A percentile compares a stretch with the other conserved stretches of the same genome.
Evolutionary conservation across 768 basidiomycete species (phyloP).

Genomic region (Fomitopsis pulvina): DNA sequence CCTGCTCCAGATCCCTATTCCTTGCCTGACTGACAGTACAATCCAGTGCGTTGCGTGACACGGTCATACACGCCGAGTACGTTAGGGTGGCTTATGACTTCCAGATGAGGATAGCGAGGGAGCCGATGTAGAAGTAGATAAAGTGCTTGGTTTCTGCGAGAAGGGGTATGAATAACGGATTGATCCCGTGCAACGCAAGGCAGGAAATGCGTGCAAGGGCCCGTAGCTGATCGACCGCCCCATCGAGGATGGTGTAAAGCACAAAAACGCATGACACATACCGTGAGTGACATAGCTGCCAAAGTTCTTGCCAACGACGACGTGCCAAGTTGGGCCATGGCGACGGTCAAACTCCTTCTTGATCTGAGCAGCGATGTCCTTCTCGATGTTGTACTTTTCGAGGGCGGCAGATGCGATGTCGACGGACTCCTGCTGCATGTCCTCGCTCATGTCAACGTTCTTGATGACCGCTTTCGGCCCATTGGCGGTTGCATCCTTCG

Average conservation of each 20-base stretch:
- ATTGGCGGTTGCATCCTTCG: slow-evolving; percentile 22
- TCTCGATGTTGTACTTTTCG: slow-evolving; percentile 91
- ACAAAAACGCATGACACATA: slow-evolving; percentile 30
- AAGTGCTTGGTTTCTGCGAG: slow-evolving; percentile 91
- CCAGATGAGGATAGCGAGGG: slow-evolving; percentile 91
- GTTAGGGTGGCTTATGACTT: slow-evolving; percentile 51
- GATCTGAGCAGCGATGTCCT: slow-evolving; percentile 96
- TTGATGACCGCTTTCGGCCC: slow-evolving; percentile 88
- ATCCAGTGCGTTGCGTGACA: neutral
- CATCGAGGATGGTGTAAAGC: neutral
- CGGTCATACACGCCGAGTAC: neutral
- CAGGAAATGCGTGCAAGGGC: neutral
- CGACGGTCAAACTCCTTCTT: slow-evolving; percentile 96
- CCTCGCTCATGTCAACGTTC: slow-evolving; percentile 94
- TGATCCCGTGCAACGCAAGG: slow-evolving; percentile 4
- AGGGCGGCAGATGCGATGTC: slow-evolving; percentile 82
- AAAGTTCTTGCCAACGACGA: slow-evolving; percentile 98
- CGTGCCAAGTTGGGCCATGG: slow-evolving; percentile 95
- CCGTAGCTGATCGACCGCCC: slow-evolving; percentile 19
- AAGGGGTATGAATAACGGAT: neutral
- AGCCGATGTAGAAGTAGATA: slow-evolving; percentile 96
- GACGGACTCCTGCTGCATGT: slow-evolving; percentile 93
- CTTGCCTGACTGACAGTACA: neutral
- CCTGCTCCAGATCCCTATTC: neutral
- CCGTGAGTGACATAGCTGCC: slow-evolving; percentile 97